Base-by-base conservation (phyloP, 371 early-diverging fungal species). In the Mycotypha africana region DNA sequence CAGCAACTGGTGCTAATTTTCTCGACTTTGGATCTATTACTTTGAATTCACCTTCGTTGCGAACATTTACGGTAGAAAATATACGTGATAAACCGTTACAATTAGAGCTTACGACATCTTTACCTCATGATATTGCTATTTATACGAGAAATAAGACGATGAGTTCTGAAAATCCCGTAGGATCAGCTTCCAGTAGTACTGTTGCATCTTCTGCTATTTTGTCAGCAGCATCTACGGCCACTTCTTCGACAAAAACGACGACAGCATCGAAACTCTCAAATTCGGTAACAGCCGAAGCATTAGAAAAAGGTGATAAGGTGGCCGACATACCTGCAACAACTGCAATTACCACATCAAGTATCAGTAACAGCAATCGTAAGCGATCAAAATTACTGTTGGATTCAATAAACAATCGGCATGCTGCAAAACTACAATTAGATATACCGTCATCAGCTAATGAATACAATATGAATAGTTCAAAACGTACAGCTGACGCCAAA, bases 1-100 rank as follows among this genome's bases (percentile, higher is more conserved):
- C 91, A 5, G 82, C 91, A 1, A 79, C 81, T 15, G 89, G 89
- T 25, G 84, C 95, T 20, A 95, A 96, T 62, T 97, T 90, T 67
- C 58, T 98, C 42, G 97, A 98, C 56, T 95, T 91, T 62, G 97
- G 97, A 0, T 60, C 82, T 0, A 88, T 89, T 1, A 82, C 93
- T 6, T 54, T 92, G 26, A 92, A 93, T 51, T 79, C 93, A 3
- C 83, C 92, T 1, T 76, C 78, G 1, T 51, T 97, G 16, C 79
- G 94, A 8, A 82, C 86, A 4, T 84, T 95, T 47, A 81, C 81
- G 2, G 81, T 98, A 17, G 90, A 89, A 30, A 98, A 96, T 53
- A 85, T 95, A 38, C 79, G 86, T 16, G 52, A 56, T 38, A 67
- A 74, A 12, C 68, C 73, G 23, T 49, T 86, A 11, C 60, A 64